Evolutionary conservation across 2,329 filamentous ascomycete genomes (phyloP).

Genomic region (Volutella citrinella): DNA sequence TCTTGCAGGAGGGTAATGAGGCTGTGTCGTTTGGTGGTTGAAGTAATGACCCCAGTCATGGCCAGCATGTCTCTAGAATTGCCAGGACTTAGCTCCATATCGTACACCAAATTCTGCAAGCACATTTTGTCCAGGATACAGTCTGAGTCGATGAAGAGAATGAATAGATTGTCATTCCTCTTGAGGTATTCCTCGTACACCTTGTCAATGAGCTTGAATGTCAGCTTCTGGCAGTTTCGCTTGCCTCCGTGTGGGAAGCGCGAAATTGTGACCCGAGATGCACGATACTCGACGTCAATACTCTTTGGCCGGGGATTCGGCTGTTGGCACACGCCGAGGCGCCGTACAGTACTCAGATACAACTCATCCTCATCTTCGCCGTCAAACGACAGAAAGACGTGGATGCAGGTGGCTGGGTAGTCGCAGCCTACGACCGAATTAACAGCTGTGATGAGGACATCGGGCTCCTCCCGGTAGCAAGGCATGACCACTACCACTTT

Average conservation of each 20-base stretch:
- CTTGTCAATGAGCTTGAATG: conserved; percentile 89
- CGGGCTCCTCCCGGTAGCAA: conserved; percentile 88
- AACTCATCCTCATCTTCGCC: conserved; percentile 85
- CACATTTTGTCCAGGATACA: conserved; percentile 90
- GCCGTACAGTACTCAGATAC: conserved; percentile 81
- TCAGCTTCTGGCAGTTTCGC: conserved; percentile 87
- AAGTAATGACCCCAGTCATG: conserved; percentile 97
- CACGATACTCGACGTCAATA: conserved; percentile 84
- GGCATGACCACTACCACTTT: conserved; percentile 98
- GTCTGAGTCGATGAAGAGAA: conserved; percentile 96
- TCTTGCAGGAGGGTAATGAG: conserved; percentile 92
- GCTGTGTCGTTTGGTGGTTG: conserved; percentile 83
- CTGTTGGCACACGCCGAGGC: conserved; percentile 75
- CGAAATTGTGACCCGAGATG: conserved; percentile 83
- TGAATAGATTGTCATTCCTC: conserved; percentile 86
- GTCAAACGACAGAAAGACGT: conserved; percentile 94
- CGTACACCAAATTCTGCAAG: conserved; percentile 96
- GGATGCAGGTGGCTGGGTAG: conserved; percentile 87
- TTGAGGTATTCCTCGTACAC: conserved; percentile 86
- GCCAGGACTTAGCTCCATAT: conserved; percentile 95
- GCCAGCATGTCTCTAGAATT: conserved; percentile 91
- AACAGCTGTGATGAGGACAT: conserved; percentile 78
- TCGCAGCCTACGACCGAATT: conserved; percentile 93
- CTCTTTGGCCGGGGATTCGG: conserved; percentile 80
- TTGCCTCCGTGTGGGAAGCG: conserved; percentile 93